Base-by-base conservation (phyloP, 1,284 basidiomycete species). In the Moniliella sp. region DNA sequence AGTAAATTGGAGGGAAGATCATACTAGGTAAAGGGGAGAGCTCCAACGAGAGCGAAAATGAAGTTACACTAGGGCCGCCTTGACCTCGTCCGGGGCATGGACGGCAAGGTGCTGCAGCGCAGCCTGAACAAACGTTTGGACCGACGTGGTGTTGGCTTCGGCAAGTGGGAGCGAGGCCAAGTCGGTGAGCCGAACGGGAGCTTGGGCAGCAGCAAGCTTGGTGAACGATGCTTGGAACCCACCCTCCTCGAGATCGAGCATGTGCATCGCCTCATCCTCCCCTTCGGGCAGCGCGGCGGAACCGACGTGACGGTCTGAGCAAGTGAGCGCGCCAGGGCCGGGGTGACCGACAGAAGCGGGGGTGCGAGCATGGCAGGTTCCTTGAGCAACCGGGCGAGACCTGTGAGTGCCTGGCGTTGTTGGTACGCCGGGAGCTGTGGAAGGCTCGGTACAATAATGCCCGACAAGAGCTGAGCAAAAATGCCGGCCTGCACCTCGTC, bases 151-250 rank as follows among this genome's bases (percentile, higher is more conserved):
- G n/a, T n/a, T n/a, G n/a, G n/a, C n/a, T n/a, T n/a, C n/a, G n/a
- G n/a, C n/a, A n/a, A n/a, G n/a, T n/a, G n/a, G n/a, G n/a, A n/a
- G n/a, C n/a, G n/a, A n/a, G n/a, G n/a, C n/a, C n/a, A n/a, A n/a
- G n/a, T n/a, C n/a, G n/a, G n/a, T n/a, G n/a, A n/a, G n/a, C n/a
- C n/a, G n/a, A n/a, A n/a, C n/a, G n/a, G 21, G 21, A 7, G 21
- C 14, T 14, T 32, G 18, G 13, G 78, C 76, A 0, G 88, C 80
- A 0, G 81, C 83, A 7, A 97, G 69, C 28, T 77, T 72, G 33
- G 83, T 84, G 64, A 88, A 97, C 2, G 77, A 75, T 0, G 79
- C 78, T 59, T 97, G 88, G 64, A 93, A 97, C 0, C 82, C 80
- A 3, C 75, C 73, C 5, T 76, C 88, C 54, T 94, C 86, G 43